Evolutionary conservation across 371 early-diverging fungal genomes (phyloP), one percentile per base, ranked within the genome.

Genomic region (Rhizomucor pusillus): DNA sequence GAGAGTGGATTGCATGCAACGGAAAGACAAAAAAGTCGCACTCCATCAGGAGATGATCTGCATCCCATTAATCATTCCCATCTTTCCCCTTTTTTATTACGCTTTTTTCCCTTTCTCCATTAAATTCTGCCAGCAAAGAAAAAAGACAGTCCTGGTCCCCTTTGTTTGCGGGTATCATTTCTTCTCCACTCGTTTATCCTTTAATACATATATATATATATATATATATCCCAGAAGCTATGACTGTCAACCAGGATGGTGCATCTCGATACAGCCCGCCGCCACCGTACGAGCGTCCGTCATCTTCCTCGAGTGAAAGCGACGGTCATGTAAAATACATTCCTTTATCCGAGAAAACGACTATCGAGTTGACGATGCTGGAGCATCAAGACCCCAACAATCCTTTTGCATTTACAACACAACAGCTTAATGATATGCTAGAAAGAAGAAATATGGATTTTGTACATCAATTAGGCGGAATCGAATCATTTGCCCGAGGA

Each of bases 371-470:
- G 52, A 45, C 52, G 9, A 43, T 52, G 19, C 3, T 57, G 5
- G 56, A 60, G 0, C 77, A 77, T 35, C 43, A 60, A 5, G 71
- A 77, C 43, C 74, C 80, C 7, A 50, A 58, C 20, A 84, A 75
- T 6, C 83, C 84, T 1, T 85, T 73, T 61, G 56, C 69, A 5
- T 77, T 77, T 62, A 67, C 65, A 16, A 58, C 69, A 0, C 60
- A 73, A 36, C 77, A 86, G 60, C 57, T 84, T 19, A 60, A 55
- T 37, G 50, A 41, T 23, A 47, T 84, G n/a, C 68, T 81, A 6
- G 81, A 82, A 57, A 77, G 69, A 53, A 77, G 78, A 54, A 58
- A 75, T 14, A 33, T 80, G 3, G 66, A 72, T 6, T 66, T 73
- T 19, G 49, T 86, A 5, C 47, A 67, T 13, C 52, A 50, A 1